These are phyloP conservation scores for Larix kaempferi DNA, from an alignment of 75 land plant genomes.

Conservation along the genomic window DNA sequence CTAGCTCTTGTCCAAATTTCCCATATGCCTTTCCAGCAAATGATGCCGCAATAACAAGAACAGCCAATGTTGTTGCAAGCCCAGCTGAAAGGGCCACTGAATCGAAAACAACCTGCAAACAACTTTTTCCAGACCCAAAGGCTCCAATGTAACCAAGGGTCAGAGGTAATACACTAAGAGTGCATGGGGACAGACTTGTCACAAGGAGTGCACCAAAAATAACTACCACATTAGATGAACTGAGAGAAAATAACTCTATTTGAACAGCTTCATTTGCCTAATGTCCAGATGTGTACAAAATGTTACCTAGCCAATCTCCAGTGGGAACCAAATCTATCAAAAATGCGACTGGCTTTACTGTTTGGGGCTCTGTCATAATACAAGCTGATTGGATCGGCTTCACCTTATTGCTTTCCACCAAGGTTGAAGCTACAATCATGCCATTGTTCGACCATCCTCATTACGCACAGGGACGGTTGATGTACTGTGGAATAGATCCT, in stretches of 20 bases:
- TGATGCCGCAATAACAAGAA: no score
- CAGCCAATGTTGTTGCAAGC: constrained; percentile 91
- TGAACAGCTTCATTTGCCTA: constrained; percentile 93
- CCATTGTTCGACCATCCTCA: no score
- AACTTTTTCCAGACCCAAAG: constrained; percentile 89
- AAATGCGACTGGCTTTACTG: constrained; percentile 20
- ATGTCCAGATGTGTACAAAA: constrained; percentile 82
- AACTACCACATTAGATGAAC: constrained; percentile 76
- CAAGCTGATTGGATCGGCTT: no score
- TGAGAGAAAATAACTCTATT: constrained; percentile 73
- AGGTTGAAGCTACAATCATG: no score
- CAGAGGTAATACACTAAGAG: constrained; percentile 93
- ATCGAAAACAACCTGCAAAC: constrained; percentile 67
- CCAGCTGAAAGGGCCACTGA: constrained; percentile 91
- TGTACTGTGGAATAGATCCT: no score
- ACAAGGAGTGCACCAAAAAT: constrained; percentile 98
- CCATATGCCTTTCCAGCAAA: no score
- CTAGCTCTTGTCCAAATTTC: no score
- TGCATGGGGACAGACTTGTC: constrained; percentile 99
- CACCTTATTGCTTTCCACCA: no score
- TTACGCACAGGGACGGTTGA: no score
- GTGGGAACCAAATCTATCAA: constrained; percentile 44
- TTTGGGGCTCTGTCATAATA: constrained; percentile 29
- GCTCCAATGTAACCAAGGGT: constrained; percentile 99
- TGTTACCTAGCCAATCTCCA: constrained; percentile 76